A percentile compares a stretch with the other conserved stretches of the same genome.
Evolutionary conservation across 345 rosid genomes (phyloP).

Genomic region (Draba incana): DNA sequence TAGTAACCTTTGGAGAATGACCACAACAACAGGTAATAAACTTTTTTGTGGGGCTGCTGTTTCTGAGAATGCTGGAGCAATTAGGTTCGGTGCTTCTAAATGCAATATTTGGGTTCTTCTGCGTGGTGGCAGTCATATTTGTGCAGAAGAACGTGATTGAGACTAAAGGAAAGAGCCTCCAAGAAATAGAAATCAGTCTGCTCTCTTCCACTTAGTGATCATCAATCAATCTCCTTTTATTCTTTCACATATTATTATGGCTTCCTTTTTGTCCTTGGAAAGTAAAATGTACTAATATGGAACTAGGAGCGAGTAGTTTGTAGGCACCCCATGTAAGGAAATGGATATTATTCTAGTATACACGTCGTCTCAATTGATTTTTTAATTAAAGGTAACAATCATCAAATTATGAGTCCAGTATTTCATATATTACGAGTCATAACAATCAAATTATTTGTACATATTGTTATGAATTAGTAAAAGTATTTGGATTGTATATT

Average conservation of each 20-base stretch:
- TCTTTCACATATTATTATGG: neutral
- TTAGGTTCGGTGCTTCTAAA: constrained; percentile 69
- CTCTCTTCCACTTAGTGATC: constrained; percentile 32
- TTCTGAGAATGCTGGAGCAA: constrained; percentile 79
- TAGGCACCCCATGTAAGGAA: constrained; percentile 33
- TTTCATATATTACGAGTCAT: no score
- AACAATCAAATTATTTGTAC: no score
- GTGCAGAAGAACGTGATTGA: constrained; percentile 78
- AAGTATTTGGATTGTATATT: no score
- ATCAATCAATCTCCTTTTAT: neutral
- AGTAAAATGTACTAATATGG: constrained; percentile 27
- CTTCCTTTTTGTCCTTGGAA: neutral
- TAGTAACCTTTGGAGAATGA: constrained; percentile 10
- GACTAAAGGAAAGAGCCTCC: constrained; percentile 91
- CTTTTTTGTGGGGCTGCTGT: constrained; percentile 86
- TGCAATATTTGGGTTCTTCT: constrained; percentile 69
- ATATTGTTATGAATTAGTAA: no score
- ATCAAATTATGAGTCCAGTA: no score
- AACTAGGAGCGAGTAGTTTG: constrained; percentile 25
- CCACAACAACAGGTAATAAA: constrained; percentile 67
- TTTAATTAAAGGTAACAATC: no score
- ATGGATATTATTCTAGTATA: constrained; percentile 7
- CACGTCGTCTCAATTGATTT: constrained; percentile 1
- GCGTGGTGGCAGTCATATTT: constrained; percentile 68
- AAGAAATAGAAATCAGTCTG: constrained; percentile 71